These are phyloP conservation scores for Fusarium sp. DNA, from an alignment of 2,329 filamentous ascomycete species.

Conservation along the genomic window DNA sequence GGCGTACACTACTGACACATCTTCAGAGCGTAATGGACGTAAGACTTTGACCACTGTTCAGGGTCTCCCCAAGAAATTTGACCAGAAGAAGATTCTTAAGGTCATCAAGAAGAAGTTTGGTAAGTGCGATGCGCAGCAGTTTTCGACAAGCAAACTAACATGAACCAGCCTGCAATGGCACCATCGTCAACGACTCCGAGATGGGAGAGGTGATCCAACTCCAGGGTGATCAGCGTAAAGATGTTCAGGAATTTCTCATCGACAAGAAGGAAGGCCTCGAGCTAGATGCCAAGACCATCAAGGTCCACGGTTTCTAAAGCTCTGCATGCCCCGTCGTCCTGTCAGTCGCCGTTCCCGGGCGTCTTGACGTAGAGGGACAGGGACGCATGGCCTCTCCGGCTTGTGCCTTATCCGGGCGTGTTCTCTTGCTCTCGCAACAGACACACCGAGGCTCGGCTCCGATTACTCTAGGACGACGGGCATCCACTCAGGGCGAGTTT, in stretches of 20 bases:
- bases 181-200: slow-evolving; percentile 93
- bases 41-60: slow-evolving; percentile 99
- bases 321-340: slow-evolving; percentile 57
- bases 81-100: slow-evolving; percentile 99
- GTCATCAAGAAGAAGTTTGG: slow-evolving; percentile 99
- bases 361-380: slow-evolving; percentile 52
- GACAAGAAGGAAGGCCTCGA: slow-evolving; percentile 96
- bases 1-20: slow-evolving; percentile 18
- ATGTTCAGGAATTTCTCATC: slow-evolving; percentile 96
- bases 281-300: slow-evolving; percentile 96
- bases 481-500: slow-evolving; percentile 51
- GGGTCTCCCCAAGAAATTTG: slow-evolving; percentile 98
- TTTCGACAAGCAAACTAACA: slow-evolving; percentile 11
- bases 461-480: slow-evolving; percentile 52
- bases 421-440: slow-evolving; percentile 38
- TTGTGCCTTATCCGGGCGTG: slow-evolving; percentile 51
- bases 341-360: slow-evolving; percentile 52
- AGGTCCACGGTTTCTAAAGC: slow-evolving; percentile 74
- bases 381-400: slow-evolving; percentile 51
- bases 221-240: slow-evolving; percentile 98
- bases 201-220: slow-evolving; percentile 99
- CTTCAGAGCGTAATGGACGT: slow-evolving; percentile 98
- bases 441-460: slow-evolving; percentile 52
- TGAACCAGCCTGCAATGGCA: slow-evolving; percentile 94
- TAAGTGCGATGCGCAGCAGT: slow-evolving; percentile 59